Base-by-base conservation (phyloP, 768 basidiomycete species). In the Nidularia sp. region DNA sequence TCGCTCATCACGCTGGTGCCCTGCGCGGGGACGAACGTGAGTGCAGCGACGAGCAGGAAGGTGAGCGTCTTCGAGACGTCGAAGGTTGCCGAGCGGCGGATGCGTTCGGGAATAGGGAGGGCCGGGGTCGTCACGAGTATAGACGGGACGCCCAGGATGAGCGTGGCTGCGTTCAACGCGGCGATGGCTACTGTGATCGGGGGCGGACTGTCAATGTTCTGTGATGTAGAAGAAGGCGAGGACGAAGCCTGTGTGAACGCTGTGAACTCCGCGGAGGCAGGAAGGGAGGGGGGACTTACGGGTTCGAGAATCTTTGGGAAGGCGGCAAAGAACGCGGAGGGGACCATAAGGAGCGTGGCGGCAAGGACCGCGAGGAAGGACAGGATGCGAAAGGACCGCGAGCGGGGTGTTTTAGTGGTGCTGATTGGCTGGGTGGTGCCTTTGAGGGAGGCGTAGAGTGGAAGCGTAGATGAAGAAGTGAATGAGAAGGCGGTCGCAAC, bases 401-500 rank as follows among this genome's bases (percentile, higher is more conserved):
- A 69, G 33, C 70, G 73, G 9, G 77, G 68, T 47, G 72, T 70
- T 66, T 81, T 83, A 6, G 62, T 62, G 31, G 73, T 70, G 2
- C 69, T 65, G 12, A 72, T 55, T 4, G 73, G 64, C 49, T 70
- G 72, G 7, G 66, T 49, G 5, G 69, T 67, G 29, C 76, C 76
- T 52, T 76, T 77, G 49, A 88, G 65, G 2, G 86, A 80, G 35
- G 81, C 73, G 55, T 86, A 88, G 49, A 89, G 65, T 15, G 85
- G 79, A 13, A 88, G 71, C 3, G 88, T 86, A 53, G 79, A 77
- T 5, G 81, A 70, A 1, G 87, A 82, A 13, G 83, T 75, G 60
- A 87, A 89, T 9, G 82, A 71, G 62, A 90, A 89, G 6, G 81
- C 78, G 22, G 74, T 77, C 15, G 76, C 76, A 47, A 79, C 86